Conservation (phyloP, 371 early-diverging fungal genomes). For the Mucor irregularis region DNA sequence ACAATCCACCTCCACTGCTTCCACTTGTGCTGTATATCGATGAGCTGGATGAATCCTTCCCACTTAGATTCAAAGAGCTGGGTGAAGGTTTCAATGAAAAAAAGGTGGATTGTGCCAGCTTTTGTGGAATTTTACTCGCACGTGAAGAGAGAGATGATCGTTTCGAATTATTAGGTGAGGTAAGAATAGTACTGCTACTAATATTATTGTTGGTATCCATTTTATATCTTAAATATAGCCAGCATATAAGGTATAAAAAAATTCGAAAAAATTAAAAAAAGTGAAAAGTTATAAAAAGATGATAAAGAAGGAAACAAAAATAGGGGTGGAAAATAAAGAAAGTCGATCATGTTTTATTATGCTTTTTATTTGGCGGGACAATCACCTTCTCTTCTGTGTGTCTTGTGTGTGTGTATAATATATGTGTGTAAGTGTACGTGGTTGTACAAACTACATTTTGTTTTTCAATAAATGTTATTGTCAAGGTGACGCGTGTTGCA, state of each 20-base stretch:
- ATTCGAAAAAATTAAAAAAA: background rate
- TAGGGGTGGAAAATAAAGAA: conserved; percentile 7
- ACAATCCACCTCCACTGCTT: conserved; percentile 9
- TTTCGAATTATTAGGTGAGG: conserved; percentile 9
- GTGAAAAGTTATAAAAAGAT: background rate
- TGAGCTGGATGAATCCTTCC: background rate
- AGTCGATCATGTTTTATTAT: conserved; percentile 10
- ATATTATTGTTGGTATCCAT: conserved; percentile 14
- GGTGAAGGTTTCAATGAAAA: conserved; percentile 19
- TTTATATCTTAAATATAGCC: conserved; percentile 1
- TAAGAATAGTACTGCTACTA: background rate
- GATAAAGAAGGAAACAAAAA: background rate
- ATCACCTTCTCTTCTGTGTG: background rate
- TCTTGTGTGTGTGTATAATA: background rate
- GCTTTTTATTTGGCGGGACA: conserved; percentile 13
- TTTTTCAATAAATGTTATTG: background rate
- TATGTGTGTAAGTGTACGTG: background rate
- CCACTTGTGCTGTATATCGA: background rate
- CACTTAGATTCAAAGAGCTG: conserved; percentile 4
- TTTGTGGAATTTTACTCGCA: conserved; percentile 29
- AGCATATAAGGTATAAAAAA: background rate
- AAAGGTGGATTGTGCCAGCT: conserved; percentile 17
- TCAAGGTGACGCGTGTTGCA: background rate
- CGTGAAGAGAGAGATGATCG: conserved; percentile 23
- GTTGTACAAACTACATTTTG: background rate